Evolutionary conservation across 306 rosid species (phyloP).

Genomic region (Prunus padus): DNA sequence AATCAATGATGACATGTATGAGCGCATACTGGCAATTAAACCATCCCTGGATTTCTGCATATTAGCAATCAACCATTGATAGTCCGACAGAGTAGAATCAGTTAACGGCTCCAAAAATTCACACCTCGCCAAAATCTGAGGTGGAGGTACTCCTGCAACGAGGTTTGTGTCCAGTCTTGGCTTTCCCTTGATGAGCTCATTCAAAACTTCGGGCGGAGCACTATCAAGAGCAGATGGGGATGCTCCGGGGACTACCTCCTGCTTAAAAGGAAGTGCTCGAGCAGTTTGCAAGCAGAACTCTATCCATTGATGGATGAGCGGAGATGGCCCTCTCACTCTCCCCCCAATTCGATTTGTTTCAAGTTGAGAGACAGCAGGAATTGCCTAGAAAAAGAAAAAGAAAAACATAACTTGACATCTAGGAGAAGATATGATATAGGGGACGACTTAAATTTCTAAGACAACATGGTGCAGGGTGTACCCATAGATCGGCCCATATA

Average conservation of each 20-base stretch:
- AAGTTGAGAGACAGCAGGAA: conserved; percentile 67
- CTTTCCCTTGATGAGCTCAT: conserved; percentile 60
- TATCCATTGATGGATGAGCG: conserved; percentile 81
- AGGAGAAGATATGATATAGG: neutral
- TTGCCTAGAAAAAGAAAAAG: conserved; percentile 55
- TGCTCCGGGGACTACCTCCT: conserved; percentile 87
- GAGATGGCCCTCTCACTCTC: conserved; percentile 84
- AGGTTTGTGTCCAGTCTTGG: conserved; percentile 82
- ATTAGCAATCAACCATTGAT: conserved; percentile 55
- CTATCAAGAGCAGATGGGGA: conserved; percentile 61
- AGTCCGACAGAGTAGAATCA: conserved; percentile 52
- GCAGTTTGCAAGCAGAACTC: conserved; percentile 94
- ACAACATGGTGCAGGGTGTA: conserved; percentile 26
- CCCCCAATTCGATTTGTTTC: conserved; percentile 68
- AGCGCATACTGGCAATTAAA: conserved; percentile 33
- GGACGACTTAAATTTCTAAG: conserved; percentile 5
- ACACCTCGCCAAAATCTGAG: conserved; percentile 57
- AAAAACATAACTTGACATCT: neutral
- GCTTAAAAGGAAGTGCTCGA: conserved; percentile 78
- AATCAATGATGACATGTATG: conserved; percentile 31
- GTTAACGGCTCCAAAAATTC: conserved; percentile 86
- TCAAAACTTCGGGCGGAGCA: conserved; percentile 32
- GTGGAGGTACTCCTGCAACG: conserved; percentile 70
- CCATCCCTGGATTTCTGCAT: conserved; percentile 48
- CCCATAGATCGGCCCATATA: conserved; percentile 96